phyloP scores from a whole-genome alignment of 2,329 filamentous ascomycete genomes.

The Grosmannia clavigera region DNA sequence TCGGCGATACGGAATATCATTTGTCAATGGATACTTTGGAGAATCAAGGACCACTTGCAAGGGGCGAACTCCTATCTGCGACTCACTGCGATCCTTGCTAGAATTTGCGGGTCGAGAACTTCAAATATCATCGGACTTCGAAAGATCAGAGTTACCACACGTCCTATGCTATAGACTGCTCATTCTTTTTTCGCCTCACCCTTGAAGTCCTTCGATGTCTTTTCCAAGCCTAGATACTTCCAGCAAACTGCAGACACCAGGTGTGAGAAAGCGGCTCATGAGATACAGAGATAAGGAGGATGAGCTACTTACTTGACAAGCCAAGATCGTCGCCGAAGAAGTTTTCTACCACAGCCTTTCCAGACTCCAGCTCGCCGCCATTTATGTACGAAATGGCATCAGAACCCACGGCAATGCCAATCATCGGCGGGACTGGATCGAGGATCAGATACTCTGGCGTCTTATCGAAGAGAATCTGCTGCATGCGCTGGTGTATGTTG shows the following conservation, averaged over 20 bases:
- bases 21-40: no score
- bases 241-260: background rate
- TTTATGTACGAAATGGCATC: slow-evolving; percentile 53
- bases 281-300: background rate
- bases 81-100: no score
- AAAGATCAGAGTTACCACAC: background rate
- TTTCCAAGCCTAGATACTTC: background rate
- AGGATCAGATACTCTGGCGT: slow-evolving; percentile 36
- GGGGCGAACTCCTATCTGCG: no score
- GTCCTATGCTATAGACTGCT: background rate
- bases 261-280: background rate
- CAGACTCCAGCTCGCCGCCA: slow-evolving; percentile 45
- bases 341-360: slow-evolving; percentile 47
- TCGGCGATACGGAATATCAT: no score
- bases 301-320: slow-evolving; percentile 27
- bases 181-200: background rate
- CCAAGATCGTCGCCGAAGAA: slow-evolving; percentile 61
- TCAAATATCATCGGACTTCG: no score
- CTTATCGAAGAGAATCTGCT: slow-evolving; percentile 25
- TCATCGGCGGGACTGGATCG: slow-evolving; percentile 47
- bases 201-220: background rate
- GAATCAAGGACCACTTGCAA: no score
- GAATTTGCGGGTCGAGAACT: no score
- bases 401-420: slow-evolving; percentile 59
- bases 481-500: slow-evolving; percentile 55